phyloP scores from a whole-genome alignment of 768 basidiomycete genomes.

The Lentinula sp. region DNA sequence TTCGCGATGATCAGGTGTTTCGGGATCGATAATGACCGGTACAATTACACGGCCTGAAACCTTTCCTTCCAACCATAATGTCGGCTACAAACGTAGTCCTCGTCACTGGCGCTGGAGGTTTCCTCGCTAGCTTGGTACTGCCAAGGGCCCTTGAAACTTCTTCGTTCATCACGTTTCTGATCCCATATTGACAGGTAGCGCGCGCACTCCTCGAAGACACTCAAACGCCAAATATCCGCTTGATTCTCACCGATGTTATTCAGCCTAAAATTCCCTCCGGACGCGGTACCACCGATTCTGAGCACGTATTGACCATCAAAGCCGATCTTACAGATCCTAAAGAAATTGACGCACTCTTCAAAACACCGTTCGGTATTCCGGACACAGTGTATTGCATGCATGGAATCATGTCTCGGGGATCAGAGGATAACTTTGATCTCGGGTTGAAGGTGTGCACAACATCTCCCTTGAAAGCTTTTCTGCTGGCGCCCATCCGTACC shows the following conservation, averaged over 20 bases:
- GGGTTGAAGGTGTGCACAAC: constrained; percentile 33
- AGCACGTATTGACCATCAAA: constrained; percentile 26
- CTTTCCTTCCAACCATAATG: constrained; percentile 1
- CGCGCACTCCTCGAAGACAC: constrained; percentile 25
- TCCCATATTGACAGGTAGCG: constrained; percentile 23
- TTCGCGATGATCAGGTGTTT: neutral
- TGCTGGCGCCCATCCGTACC: neutral
- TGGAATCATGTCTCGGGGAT: constrained; percentile 60
- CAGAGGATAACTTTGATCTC: constrained; percentile 54
- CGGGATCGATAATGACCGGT: neutral
- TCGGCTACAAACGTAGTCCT: constrained; percentile 1
- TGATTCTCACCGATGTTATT: constrained; percentile 48
- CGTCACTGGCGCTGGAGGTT: constrained; percentile 4
- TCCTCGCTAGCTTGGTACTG: constrained; percentile 4
- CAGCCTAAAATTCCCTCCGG: constrained; percentile 28
- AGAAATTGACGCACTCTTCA: constrained; percentile 31
- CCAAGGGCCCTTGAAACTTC: neutral
- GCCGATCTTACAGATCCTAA: constrained; percentile 33
- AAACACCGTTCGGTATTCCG: constrained; percentile 31
- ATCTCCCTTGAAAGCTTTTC: neutral
- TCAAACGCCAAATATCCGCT: constrained; percentile 28
- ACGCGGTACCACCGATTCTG: neutral
- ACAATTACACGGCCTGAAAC: neutral
- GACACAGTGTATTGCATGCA: constrained; percentile 43
- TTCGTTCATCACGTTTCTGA: neutral